Base-by-base conservation (phyloP, 2,329 filamentous ascomycete genomes). In the Camptophora hylomeconis region DNA sequence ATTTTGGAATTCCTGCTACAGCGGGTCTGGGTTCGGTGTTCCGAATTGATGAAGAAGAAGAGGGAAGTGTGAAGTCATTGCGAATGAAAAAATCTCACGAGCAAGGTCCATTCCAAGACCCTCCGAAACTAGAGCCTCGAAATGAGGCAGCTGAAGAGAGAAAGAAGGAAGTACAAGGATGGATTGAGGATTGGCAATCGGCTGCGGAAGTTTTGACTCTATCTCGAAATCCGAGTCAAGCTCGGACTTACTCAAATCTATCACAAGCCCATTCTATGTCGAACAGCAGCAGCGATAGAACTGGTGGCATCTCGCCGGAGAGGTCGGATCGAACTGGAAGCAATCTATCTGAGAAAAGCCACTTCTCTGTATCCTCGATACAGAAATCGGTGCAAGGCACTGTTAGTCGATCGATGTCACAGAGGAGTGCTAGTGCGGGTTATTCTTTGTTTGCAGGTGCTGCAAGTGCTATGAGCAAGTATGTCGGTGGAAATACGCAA, bases 321-420 rank as follows among this genome's bases (percentile, higher is more conserved):
- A 62, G 46, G 30, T 65, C 69, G 20, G 59, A 59, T 4, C 58
- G 69, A 16, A 72, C 67, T 4, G 66, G 56, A 17, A 72, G 67
- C 42, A 69, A 65, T 41, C 46, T 72, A 2, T 72, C 69, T 1
- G 70, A 75, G 31, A 60, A 60, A 8, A 65, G 43, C 30, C 33
- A 39, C n/a, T 16, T 22, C 13, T 44, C 34, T 19, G 31, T 11
- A 12, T 25, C 32, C 13, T 39, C 38, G 2, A 26, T 32, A n/a
- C 33, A 35, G 18, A 30, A 32, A 30, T 38, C 40, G 14, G 56
- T 32, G 54, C 58, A 18, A 65, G 63, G 44, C 10, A 41, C 40
- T 13, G 38, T 49, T 23, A 47, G 32, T 20, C 31, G 42, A 2
- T 35, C 36, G 15, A 13, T 36, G 7, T 44, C 41, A 17, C 42